phyloP scores from a whole-genome alignment of 495 filamentous ascomycete genomes.

The Aspergillus funiculosus region DNA sequence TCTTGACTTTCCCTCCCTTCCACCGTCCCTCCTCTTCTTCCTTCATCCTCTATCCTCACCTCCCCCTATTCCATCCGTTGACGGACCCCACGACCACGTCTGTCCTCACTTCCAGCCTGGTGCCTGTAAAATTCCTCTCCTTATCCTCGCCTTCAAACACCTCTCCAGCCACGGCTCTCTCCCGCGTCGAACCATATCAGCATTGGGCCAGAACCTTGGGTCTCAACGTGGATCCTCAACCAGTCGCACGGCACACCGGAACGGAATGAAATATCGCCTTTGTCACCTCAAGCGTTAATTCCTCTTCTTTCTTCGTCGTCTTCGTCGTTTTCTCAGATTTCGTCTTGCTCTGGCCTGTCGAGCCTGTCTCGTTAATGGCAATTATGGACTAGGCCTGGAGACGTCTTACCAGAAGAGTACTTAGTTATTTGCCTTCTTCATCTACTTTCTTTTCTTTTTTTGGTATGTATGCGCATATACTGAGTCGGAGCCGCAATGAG shows the following conservation, averaged over 20 bases:
- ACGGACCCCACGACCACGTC: slow-evolving; percentile 2
- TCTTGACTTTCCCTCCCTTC: slow-evolving; percentile 1
- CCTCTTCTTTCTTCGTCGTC: background rate
- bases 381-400: slow-evolving; percentile 14
- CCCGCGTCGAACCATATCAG: background rate
- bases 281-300: slow-evolving; percentile 6
- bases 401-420: too few species aligned
- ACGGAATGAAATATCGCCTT: slow-evolving; percentile 17
- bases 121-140: too few species aligned
- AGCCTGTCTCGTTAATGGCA: background rate
- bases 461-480: slow-evolving; percentile 1
- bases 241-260: slow-evolving; percentile 9
- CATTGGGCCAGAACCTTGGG: slow-evolving; percentile 17
- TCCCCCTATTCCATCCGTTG: slow-evolving; percentile 1
- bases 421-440: background rate
- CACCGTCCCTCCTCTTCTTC: background rate
- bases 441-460: background rate
- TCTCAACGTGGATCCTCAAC: slow-evolving; percentile 24
- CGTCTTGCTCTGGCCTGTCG: background rate
- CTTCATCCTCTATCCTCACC: background rate
- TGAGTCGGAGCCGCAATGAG: too few species aligned
- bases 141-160: too few species aligned
- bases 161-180: too few species aligned
- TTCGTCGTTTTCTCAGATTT: background rate
- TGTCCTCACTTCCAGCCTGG: slow-evolving; percentile 2